phyloP scores from a whole-genome alignment of 192 early-diverging fungal genomes.

The Gonapodya prolifera region DNA sequence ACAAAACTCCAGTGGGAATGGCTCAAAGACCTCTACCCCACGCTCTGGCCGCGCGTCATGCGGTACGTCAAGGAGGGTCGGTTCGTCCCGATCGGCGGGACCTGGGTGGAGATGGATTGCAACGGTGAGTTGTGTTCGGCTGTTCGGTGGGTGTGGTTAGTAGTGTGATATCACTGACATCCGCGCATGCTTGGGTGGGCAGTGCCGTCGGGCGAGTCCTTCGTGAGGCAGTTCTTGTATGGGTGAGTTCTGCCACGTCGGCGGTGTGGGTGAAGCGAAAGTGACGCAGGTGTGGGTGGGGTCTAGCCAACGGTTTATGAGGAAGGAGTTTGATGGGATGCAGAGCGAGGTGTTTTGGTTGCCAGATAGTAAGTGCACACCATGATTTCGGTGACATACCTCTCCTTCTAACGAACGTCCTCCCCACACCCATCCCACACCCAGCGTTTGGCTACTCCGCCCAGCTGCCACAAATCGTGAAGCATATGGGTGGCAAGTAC shows the following conservation, averaged over 20 bases:
- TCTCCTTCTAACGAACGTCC: neutral
- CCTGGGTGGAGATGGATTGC: slow-evolving; percentile 98
- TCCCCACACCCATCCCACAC: neutral
- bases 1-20: slow-evolving; percentile 74
- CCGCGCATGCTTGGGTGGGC: too few relatives aligned
- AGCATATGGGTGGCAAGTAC: slow-evolving; percentile 59
- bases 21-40: slow-evolving; percentile 71
- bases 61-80: slow-evolving; percentile 53
- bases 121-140: slow-evolving; percentile 30
- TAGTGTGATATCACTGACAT: neutral
- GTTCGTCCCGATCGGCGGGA: slow-evolving; percentile 89
- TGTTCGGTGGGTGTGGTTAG: neutral
- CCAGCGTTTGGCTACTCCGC: slow-evolving; percentile 83
- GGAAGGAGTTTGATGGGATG: slow-evolving; percentile 53
- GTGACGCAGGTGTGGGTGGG: neutral
- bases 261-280: neutral
- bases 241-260: slow-evolving; percentile 28
- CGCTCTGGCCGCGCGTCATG: slow-evolving; percentile 63
- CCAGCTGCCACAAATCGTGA: slow-evolving; percentile 81
- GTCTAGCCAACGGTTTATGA: slow-evolving; percentile 67
- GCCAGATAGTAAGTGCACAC: slow-evolving; percentile 8
- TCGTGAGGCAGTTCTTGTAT: slow-evolving; percentile 87
- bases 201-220: slow-evolving; percentile 86
- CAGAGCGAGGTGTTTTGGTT: slow-evolving; percentile 26
- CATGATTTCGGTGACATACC: too few relatives aligned